These are phyloP conservation scores for Barbatosphaeria neglecta DNA, from an alignment of 495 filamentous ascomycete species.

Conservation along the genomic window DNA sequence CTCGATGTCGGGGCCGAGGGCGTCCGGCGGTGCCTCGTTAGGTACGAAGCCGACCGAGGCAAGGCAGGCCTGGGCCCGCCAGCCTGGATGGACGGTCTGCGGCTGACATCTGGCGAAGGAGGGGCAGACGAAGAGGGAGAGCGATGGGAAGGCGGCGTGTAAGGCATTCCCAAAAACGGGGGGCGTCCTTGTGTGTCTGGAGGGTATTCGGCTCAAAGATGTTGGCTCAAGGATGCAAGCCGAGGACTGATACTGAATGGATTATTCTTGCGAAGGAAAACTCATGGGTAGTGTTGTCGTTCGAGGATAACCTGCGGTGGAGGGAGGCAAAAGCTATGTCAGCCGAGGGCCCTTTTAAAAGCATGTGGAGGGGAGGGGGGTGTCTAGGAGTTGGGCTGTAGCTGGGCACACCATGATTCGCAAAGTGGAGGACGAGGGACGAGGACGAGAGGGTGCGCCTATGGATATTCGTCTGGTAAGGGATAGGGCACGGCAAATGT, in stretches of 20 bases:
- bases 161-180: slow-evolving; percentile 60
- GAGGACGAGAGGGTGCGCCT: neutral
- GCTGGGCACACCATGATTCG: neutral
- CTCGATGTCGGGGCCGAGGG: slow-evolving; percentile 22
- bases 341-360: neutral
- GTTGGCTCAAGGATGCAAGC: neutral
- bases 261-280: slow-evolving; percentile 2
- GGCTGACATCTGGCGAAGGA: slow-evolving; percentile 49
- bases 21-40: slow-evolving; percentile 45
- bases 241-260: neutral
- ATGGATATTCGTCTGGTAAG: neutral
- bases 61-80: slow-evolving; percentile 39
- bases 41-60: slow-evolving; percentile 67
- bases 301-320: slow-evolving; percentile 1
- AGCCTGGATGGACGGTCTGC: slow-evolving; percentile 40
- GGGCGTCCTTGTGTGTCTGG: neutral
- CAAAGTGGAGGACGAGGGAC: too few species aligned
- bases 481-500: neutral
- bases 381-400: neutral
- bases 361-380: neutral
- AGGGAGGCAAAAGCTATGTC: neutral
- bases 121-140: slow-evolving; percentile 64
- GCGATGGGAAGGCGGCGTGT: slow-evolving; percentile 76
- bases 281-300: slow-evolving; percentile 10
- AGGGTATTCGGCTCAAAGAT: neutral